phyloP scores from a whole-genome alignment of 2,329 filamentous ascomycete genomes.

The Beauveria sp. region DNA sequence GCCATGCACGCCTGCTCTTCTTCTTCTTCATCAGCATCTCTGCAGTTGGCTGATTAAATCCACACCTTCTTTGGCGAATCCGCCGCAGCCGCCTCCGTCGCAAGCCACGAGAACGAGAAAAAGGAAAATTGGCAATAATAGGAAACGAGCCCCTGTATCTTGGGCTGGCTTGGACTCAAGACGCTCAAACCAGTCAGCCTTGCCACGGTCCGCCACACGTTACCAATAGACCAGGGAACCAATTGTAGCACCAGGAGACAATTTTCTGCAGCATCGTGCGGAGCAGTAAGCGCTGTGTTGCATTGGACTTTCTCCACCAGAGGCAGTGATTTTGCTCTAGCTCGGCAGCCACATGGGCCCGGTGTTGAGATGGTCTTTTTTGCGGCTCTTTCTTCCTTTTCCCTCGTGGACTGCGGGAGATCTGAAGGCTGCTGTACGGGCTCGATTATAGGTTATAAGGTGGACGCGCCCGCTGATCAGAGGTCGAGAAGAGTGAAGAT shows the following conservation, averaged over 20 bases:
- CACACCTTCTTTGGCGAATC: neutral
- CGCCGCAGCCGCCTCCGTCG: neutral
- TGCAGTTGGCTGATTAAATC: neutral
- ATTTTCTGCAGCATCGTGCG: neutral
- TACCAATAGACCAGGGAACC: neutral
- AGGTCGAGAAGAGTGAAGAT: neutral
- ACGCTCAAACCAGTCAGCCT: slow-evolving; percentile 6
- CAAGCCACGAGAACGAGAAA: neutral
- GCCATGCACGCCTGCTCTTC: neutral
- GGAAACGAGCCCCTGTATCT: slow-evolving; percentile 4
- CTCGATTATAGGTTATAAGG: neutral
- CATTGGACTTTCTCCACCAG: neutral
- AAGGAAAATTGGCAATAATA: neutral
- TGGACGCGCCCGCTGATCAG: too few relatives aligned
- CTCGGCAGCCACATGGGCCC: neutral
- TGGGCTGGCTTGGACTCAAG: neutral
- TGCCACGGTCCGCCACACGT: neutral
- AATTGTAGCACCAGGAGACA: neutral
- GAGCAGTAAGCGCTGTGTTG: slow-evolving; percentile 5
- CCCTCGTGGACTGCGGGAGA: too few relatives aligned
- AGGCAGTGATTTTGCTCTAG: neutral
- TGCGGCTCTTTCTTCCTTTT: neutral
- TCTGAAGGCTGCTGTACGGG: neutral
- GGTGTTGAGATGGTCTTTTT: neutral
- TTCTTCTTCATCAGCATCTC: too few relatives aligned